Evolutionary conservation across 2,329 filamentous ascomycete genomes (phyloP), one percentile per base, ranked within the genome.

Genomic region (Apiospora rasikravindrae): DNA sequence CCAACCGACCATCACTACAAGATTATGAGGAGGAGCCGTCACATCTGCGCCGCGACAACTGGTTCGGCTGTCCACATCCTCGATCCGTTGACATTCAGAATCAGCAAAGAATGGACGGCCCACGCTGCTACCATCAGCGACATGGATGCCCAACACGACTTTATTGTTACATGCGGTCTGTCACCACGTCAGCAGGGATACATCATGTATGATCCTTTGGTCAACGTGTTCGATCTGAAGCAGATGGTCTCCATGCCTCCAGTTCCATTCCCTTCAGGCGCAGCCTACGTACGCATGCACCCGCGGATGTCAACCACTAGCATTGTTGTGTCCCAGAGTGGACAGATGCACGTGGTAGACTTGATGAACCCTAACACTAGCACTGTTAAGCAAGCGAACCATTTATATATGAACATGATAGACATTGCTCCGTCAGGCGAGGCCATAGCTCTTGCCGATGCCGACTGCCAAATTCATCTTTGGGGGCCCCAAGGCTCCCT

Each of bases 141-240:
- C 81, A 98, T 99, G 94, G 96, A 99, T 84, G 94, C 95, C 11
- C 94, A 96, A 79, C 94, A 96, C 78, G 96, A 98, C 81, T 96
- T 96, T 76, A 91, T 99, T 70, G 93, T 98, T 29, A 98, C 96
- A 5, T 99, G 96, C 81, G 96, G 96, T 47, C 97, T 94, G 83
- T 97, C 96, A 1, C 88, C 94, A 33, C 90, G 96, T 76, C 94
- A 95, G 78, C 87, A 94, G 75, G 90, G 92, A 47, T 90, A 91
- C 53, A 93, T 93, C 74, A 95, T 97, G 85, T 89, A 97, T 45
- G 96, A 99, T 79, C 94, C 95, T 0, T 91, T 98, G 72, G 94
- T 98, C 73, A 97, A 98, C 77, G 95, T 98, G 45, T 98, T 97
- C 79, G 96, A 98, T 79, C 87, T 99, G 67, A 98, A 98, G 83